Conservation (phyloP, 1,139 yeast genomes). For the Candida pseudoviswanathii region DNA sequence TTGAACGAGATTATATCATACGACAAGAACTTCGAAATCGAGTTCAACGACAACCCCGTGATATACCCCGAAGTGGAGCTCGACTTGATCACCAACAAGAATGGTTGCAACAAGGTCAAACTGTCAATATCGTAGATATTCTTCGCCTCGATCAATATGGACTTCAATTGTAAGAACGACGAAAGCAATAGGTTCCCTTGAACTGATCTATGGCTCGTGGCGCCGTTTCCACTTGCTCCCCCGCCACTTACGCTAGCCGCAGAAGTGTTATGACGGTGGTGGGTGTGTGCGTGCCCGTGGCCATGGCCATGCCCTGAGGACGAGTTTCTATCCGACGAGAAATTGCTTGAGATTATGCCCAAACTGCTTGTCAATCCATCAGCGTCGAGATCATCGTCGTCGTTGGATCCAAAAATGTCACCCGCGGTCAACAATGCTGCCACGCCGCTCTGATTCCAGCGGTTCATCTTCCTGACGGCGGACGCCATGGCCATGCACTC, state of each 20-base stretch:
- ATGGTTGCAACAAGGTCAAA: slow-evolving; percentile 79
- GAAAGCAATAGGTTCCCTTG: slow-evolving; percentile 67
- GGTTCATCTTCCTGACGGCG: slow-evolving; percentile 85
- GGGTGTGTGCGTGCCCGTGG: neutral
- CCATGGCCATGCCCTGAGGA: slow-evolving; percentile 1
- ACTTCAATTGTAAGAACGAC: slow-evolving; percentile 77
- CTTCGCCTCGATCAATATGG: slow-evolving; percentile 62
- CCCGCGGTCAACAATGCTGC: slow-evolving; percentile 80
- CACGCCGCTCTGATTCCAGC: slow-evolving; percentile 84
- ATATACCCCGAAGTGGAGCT: slow-evolving; percentile 85
- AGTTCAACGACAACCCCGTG: slow-evolving; percentile 77
- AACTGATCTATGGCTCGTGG: slow-evolving; percentile 7
- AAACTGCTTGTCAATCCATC: slow-evolving; percentile 31
- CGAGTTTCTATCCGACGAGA: neutral
- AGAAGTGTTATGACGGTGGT: slow-evolving; percentile 2
- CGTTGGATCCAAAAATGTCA: slow-evolving; percentile 34
- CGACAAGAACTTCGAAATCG: slow-evolving; percentile 70
- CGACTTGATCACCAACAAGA: slow-evolving; percentile 80
- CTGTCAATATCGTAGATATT: slow-evolving; percentile 65
- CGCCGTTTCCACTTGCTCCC: slow-evolving; percentile 14
- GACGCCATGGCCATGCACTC: slow-evolving; percentile 88
- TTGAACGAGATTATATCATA: slow-evolving; percentile 55
- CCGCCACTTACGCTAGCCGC: slow-evolving; percentile 9
- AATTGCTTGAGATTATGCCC: slow-evolving; percentile 22
- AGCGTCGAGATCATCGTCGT: slow-evolving; percentile 25